A percentile compares a stretch with the other conserved stretches of the same genome.
Evolutionary conservation across 768 basidiomycete species (phyloP).

Genomic region (Pleurotus sapidus): DNA sequence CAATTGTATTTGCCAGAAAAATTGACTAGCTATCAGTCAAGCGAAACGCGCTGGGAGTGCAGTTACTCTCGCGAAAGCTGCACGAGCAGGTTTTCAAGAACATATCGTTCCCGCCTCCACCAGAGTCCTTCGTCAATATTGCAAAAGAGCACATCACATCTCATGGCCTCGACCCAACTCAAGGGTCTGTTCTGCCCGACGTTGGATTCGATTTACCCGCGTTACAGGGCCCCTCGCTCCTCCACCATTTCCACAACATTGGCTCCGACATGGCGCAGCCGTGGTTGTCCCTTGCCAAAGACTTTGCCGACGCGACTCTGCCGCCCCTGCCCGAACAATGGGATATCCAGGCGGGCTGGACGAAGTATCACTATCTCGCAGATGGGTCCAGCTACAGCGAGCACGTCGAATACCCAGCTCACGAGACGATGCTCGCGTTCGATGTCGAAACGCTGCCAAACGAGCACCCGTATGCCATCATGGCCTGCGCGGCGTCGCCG

Average conservation of each 20-base stretch:
- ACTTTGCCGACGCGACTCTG: conserved; percentile 8
- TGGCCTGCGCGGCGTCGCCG: conserved; percentile 83
- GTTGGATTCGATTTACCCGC: conserved; percentile 79
- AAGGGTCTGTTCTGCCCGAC: conserved; percentile 77
- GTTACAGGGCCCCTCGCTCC: conserved; percentile 76
- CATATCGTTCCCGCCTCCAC: conserved; percentile 22
- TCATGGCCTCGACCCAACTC: conserved; percentile 66
- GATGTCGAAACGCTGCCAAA: conserved; percentile 94
- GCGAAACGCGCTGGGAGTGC: conserved; percentile 69
- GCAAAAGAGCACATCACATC: conserved; percentile 76
- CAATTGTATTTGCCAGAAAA: too few relatives aligned
- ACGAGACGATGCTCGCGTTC: conserved; percentile 79
- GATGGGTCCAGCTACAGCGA: conserved; percentile 82
- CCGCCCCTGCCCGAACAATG: conserved; percentile 23
- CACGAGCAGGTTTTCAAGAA: conserved; percentile 83
- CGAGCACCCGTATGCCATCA: conserved; percentile 77
- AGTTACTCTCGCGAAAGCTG: conserved; percentile 73
- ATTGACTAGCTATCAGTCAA: conserved; percentile 36
- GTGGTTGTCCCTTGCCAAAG: conserved; percentile 54
- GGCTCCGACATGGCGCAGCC: conserved; percentile 70
- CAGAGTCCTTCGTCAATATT: conserved; percentile 63
- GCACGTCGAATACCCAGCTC: conserved; percentile 63
- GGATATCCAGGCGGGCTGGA: conserved; percentile 75
- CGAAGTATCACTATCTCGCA: conserved; percentile 65
- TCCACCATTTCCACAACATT: conserved; percentile 87